Conservation (phyloP, 139 green algal genomes). For the Monoraphidium neglectum region DNA sequence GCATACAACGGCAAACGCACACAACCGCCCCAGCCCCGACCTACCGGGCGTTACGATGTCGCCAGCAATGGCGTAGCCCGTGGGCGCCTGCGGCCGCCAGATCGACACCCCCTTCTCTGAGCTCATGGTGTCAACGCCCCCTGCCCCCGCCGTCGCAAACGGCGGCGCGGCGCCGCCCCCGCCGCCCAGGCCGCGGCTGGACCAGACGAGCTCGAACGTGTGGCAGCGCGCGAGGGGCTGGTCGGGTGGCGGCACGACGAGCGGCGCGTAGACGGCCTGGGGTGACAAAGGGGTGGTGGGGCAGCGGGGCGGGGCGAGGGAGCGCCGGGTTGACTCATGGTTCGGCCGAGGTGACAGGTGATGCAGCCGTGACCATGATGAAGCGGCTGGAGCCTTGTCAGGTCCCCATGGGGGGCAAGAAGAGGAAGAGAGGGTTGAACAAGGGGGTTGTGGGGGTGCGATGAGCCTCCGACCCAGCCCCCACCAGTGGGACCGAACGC, state of each 20-base stretch:
- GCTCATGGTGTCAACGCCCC: slow-evolving; percentile 48
- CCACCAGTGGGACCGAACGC: no score
- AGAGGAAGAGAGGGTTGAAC: no score
- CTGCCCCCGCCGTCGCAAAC: slow-evolving; percentile 21
- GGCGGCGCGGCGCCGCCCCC: neutral
- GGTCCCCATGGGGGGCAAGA: no score
- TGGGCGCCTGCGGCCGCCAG: slow-evolving; percentile 76
- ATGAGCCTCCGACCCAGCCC: no score
- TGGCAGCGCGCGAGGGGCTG: slow-evolving; percentile 55
- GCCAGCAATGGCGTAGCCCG: slow-evolving; percentile 78
- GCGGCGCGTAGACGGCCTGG: slow-evolving; percentile 48
- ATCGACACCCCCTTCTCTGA: slow-evolving; percentile 65
- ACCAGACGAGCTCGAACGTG: slow-evolving; percentile 73
- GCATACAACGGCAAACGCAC: no score
- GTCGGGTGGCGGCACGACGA: slow-evolving; percentile 50
- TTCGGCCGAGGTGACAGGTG: no score
- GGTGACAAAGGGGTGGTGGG: no score
- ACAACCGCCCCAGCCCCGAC: neutral
- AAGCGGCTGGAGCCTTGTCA: no score
- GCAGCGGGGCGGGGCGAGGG: no score
- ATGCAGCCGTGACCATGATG: no score
- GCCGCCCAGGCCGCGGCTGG: slow-evolving; percentile 12
- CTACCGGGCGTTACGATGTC: slow-evolving; percentile 70
- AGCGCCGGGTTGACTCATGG: no score
- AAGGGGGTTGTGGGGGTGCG: no score